These are phyloP conservation scores for Rubia peregrina DNA, from an alignment of 305 asterid species.

Conservation along the genomic window DNA sequence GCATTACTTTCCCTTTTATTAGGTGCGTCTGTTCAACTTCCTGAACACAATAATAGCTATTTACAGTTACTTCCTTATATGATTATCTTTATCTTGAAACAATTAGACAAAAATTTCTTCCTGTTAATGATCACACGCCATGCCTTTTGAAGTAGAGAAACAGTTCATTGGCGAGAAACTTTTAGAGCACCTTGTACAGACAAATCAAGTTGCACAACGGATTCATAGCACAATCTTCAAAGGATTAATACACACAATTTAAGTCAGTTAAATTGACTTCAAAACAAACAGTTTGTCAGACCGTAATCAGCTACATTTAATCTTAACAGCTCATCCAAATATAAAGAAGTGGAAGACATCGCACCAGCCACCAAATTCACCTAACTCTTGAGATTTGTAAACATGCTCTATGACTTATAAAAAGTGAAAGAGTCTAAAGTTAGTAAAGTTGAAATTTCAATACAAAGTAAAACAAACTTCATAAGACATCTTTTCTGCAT, in stretches of 20 bases:
- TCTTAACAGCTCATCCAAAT: slow-evolving; percentile 6
- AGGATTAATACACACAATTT: neutral
- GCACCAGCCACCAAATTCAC: neutral
- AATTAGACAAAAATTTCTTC: neutral
- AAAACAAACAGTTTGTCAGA: neutral
- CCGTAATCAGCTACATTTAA: neutral
- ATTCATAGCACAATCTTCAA: neutral
- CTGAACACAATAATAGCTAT: neutral
- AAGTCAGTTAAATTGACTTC: neutral
- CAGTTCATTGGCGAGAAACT: neutral
- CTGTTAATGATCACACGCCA: neutral
- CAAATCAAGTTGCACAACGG: neutral
- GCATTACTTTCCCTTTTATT: neutral
- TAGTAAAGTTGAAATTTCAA: neutral
- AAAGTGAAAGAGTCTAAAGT: neutral
- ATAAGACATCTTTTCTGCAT: slow-evolving; percentile 14
- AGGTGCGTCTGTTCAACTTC: neutral
- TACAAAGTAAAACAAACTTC: neutral
- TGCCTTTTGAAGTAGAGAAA: neutral
- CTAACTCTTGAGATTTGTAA: neutral
- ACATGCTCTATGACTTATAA: neutral
- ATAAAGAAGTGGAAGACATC: neutral
- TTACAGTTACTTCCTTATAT: neutral
- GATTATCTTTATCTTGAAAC: neutral
- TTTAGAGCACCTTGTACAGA: neutral